phyloP scores from a whole-genome alignment of 495 filamentous ascomycete species.

The Penicillium cinerascens region DNA sequence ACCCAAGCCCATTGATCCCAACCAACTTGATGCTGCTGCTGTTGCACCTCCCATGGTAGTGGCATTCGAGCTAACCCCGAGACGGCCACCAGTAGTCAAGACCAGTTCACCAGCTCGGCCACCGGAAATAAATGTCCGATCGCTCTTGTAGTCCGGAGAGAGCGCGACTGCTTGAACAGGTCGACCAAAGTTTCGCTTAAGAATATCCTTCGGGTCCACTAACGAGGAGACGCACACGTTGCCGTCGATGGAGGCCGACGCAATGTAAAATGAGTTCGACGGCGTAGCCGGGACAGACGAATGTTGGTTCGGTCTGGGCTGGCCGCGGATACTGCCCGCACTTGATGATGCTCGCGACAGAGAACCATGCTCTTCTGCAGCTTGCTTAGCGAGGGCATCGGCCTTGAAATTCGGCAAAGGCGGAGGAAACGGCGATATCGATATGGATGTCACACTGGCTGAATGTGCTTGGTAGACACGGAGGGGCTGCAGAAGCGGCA shows the following conservation, averaged over 20 bases:
- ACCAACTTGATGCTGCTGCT: slow-evolving; percentile 85
- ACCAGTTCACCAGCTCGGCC: slow-evolving; percentile 86
- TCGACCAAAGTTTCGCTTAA: slow-evolving; percentile 86
- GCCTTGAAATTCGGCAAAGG: slow-evolving; percentile 58
- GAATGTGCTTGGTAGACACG: slow-evolving; percentile 87
- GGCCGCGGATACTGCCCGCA: slow-evolving; percentile 49
- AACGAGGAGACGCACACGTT: slow-evolving; percentile 87
- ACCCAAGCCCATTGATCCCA: slow-evolving; percentile 78
- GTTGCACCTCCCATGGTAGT: slow-evolving; percentile 76
- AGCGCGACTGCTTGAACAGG: slow-evolving; percentile 86
- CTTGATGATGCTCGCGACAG: slow-evolving; percentile 43
- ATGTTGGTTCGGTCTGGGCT: slow-evolving; percentile 43
- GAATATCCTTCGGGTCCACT: slow-evolving; percentile 74
- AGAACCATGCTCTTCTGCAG: slow-evolving; percentile 43
- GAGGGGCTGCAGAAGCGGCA: slow-evolving; percentile 74
- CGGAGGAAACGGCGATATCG: slow-evolving; percentile 85
- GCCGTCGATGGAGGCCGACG: slow-evolving; percentile 90
- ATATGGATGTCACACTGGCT: slow-evolving; percentile 83
- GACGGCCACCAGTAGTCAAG: slow-evolving; percentile 76
- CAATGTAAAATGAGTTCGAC: slow-evolving; percentile 87
- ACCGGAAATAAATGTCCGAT: slow-evolving; percentile 83
- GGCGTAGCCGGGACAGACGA: slow-evolving; percentile 57
- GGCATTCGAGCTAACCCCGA: slow-evolving; percentile 72
- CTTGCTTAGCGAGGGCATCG: slow-evolving; percentile 47
- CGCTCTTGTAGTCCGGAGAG: slow-evolving; percentile 87